Base-by-base conservation (phyloP, 352 stramenopile species). In the Pythium grandisporangium region DNA sequence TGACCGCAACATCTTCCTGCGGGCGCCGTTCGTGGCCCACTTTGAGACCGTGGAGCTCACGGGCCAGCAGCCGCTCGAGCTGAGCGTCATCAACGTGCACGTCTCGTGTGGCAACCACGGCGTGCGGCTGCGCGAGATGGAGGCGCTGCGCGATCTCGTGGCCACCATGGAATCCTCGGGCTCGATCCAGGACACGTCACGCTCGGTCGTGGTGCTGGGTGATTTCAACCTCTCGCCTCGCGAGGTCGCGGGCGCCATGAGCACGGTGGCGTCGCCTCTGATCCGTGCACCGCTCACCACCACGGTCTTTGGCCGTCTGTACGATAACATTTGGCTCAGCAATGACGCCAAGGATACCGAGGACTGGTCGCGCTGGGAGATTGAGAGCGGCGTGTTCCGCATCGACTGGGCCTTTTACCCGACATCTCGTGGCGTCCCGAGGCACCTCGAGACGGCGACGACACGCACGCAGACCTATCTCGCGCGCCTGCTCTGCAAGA, bases 271-370 rank as follows among this genome's bases (percentile, higher is more conserved):
- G 2, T 55, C 62, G 29, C 63, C 70, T 5, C 53, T 84, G 6
- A 65, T 87, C 35, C 66, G 62, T 19, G 59, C 70, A 7, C 66
- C 66, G 1, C 37, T 78, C 6, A 55, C 66, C 4, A 77, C 61
- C 4, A 84, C 66, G 7, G 61, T 87, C 2, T 78, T 63, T 12
- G 63, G 58, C 25, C 81, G 66, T 37, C 46, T 87, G 1, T 79
- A 76, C 40, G 71, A 87, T 51, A 87, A 87, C 47, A 66, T 87
- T 46, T 84, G 67, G 62, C 38, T 87, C 17, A n/a, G n/a, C n/a
- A n/a, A n/a, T n/a, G n/a, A n/a, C n/a, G n/a, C n/a, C n/a, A n/a
- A n/a, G n/a, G n/a, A n/a, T n/a, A 37, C 65, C 8, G 26, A 25
- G 19, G 21, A 35, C 22, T 29, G 12, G n/a, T 17, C 11, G 61